Conservation (phyloP, 2,329 filamentous ascomycete species). For the Thielaviopsis musarum region DNA sequence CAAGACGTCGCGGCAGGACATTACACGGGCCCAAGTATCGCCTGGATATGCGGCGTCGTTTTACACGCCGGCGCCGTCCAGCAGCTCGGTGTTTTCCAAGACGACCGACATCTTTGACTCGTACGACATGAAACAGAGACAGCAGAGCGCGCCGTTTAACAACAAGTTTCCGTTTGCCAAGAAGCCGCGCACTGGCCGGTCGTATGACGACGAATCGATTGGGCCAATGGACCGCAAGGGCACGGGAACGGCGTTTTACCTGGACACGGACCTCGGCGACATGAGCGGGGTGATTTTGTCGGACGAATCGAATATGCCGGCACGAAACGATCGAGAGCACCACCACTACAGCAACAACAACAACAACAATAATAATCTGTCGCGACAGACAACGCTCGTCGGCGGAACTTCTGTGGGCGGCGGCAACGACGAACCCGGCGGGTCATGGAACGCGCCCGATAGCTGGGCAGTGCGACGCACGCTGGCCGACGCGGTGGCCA, state of each 20-base stretch:
- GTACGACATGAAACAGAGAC: constrained; percentile 12
- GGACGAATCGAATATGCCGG: not conserved
- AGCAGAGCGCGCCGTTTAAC: constrained; percentile 27
- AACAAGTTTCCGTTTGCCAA: constrained; percentile 48
- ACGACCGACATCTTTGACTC: constrained; percentile 5
- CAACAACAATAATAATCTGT: not conserved
- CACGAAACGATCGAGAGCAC: not conserved
- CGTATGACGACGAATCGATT: constrained; percentile 39
- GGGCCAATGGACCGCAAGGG: constrained; percentile 42
- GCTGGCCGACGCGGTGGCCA: constrained; percentile 47
- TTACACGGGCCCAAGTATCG: constrained; percentile 23
- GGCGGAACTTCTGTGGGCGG: not conserved
- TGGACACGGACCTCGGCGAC: constrained; percentile 77
- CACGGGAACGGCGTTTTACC: constrained; percentile 44
- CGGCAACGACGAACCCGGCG: constrained; percentile 23
- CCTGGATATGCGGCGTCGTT: constrained; percentile 11
- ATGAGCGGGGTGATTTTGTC: constrained; percentile 49
- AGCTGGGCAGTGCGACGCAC: constrained; percentile 82
- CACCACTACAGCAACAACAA: not conserved
- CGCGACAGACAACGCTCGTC: not conserved
- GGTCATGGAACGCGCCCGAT: constrained; percentile 83
- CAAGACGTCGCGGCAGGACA: constrained; percentile 29
- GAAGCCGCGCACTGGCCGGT: constrained; percentile 30
- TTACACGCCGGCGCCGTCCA: constrained; percentile 1
- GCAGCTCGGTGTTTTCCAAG: constrained; percentile 7